Conservation (phyloP, 2,329 filamentous ascomycete genomes). For the Pestalotiopsis sp. region DNA sequence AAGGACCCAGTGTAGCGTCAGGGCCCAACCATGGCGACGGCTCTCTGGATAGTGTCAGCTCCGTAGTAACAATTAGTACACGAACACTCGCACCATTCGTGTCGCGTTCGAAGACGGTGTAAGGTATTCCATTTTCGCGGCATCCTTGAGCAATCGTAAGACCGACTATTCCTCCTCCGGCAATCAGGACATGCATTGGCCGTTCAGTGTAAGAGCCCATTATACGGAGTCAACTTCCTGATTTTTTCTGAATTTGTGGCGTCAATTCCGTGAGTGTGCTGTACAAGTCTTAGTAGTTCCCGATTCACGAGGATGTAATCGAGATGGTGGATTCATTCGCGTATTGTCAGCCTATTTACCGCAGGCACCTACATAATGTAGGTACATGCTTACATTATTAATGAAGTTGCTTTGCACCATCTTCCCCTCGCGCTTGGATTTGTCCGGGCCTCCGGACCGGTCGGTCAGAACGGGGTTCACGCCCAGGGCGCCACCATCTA, state of each 20-base stretch:
- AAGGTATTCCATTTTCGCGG: slow-evolving; percentile 30
- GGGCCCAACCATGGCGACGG: slow-evolving; percentile 55
- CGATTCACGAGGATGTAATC: neutral
- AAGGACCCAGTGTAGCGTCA: slow-evolving; percentile 63
- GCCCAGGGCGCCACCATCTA: neutral
- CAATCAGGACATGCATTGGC: slow-evolving; percentile 33
- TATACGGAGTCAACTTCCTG: neutral
- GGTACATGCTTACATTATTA: neutral
- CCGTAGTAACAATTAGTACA: neutral
- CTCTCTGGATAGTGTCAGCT: slow-evolving; percentile 23
- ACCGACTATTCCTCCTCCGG: slow-evolving; percentile 40
- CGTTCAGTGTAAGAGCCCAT: neutral
- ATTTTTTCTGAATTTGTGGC: too few species aligned
- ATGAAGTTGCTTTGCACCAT: neutral
- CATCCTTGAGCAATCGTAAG: slow-evolving; percentile 38
- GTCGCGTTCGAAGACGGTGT: slow-evolving; percentile 11
- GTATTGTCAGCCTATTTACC: neutral
- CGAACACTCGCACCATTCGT: neutral
- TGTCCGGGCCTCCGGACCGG: neutral
- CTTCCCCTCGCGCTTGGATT: neutral
- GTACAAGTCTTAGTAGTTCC: too few species aligned
- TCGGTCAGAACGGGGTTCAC: neutral
- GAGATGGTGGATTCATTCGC: neutral
- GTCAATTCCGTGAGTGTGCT: too few species aligned
- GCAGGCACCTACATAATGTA: neutral